Evolutionary conservation across 179 eudicot genomes (phyloP), one percentile per base, ranked within the genome.

Genomic region (Heliamphora pulchella): DNA sequence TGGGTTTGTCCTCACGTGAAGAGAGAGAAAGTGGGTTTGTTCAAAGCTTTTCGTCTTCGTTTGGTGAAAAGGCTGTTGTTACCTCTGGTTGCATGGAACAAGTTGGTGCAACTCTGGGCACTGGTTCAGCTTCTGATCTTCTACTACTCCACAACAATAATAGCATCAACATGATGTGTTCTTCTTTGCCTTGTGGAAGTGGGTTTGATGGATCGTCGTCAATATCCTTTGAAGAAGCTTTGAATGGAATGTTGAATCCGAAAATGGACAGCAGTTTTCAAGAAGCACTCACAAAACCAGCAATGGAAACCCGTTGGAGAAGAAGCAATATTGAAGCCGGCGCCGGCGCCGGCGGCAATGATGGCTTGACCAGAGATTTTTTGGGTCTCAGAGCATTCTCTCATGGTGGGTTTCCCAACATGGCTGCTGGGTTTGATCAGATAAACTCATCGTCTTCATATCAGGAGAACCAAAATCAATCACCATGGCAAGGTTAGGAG

Each of bases 351-450:
- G 71, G 75, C 41, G 83, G 83, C 4, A 78, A 79, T 20, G 87
- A 87, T 20, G 91, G 88, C 18, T 43, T 91, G 87, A 91, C 96
- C 0, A 87, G 93, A 80, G 96, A 91, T 76, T 91, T 91, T 82
- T 79, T 91, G 80, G 92, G 96, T 47, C 79, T 91, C 9, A 89
- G 87, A 80, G 80, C 88, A n/a, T 83, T 87, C 71, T 80, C 91
- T 58, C 89, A 87, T 62, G 78, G 86, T 18, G 90, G 89, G 18
- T 86, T 90, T 71, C 78, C 87, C 22, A 86, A 83, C 61, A 89
- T 89, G 88, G 89, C 88, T 58, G 89, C 88, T 58, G 89, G 85
- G 71, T 80, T 89, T 67, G 90, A 87, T 48, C 93, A 90, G 17
- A 80, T 85, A 78, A 85, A 51, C 74, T 77, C 86, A 10, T 68